Percentiles rank a stretch among this genome's conserved stretches.
Conservation (phyloP, 495 filamentous ascomycete species). For the Neurospora tetraspora region DNA sequence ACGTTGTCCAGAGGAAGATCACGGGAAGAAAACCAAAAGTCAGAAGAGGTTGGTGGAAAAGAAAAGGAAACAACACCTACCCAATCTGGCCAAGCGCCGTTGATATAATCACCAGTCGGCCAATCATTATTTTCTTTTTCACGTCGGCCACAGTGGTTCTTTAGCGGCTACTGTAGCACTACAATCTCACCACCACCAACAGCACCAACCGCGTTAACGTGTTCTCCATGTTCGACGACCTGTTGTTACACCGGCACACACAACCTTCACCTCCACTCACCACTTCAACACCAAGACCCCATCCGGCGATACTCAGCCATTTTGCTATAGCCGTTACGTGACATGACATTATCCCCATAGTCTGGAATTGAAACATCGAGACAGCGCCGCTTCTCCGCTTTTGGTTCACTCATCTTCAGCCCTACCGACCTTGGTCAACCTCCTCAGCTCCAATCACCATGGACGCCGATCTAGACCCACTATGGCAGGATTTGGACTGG, state of each 20-base stretch:
- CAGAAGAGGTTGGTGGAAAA: background rate
- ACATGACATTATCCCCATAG: background rate
- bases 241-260: background rate
- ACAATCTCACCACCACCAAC: background rate
- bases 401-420: background rate
- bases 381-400: background rate
- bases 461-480: conserved; percentile 48
- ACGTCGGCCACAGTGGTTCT: background rate
- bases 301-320: background rate
- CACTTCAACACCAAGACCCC: background rate
- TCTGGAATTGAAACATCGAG: background rate
- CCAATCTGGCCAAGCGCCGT: conserved; percentile 4
- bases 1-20: background rate
- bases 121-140: background rate
- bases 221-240: background rate
- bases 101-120: background rate
- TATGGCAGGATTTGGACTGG: conserved; percentile 62
- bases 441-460: conserved; percentile 24
- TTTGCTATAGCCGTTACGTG: background rate
- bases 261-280: background rate
- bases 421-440: background rate
- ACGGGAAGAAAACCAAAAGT: background rate
- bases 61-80: too few species aligned
- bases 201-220: background rate
- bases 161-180: background rate